These are phyloP conservation scores for Raffaelea albimanens DNA, from an alignment of 2,329 filamentous ascomycete genomes.

Conservation along the genomic window DNA sequence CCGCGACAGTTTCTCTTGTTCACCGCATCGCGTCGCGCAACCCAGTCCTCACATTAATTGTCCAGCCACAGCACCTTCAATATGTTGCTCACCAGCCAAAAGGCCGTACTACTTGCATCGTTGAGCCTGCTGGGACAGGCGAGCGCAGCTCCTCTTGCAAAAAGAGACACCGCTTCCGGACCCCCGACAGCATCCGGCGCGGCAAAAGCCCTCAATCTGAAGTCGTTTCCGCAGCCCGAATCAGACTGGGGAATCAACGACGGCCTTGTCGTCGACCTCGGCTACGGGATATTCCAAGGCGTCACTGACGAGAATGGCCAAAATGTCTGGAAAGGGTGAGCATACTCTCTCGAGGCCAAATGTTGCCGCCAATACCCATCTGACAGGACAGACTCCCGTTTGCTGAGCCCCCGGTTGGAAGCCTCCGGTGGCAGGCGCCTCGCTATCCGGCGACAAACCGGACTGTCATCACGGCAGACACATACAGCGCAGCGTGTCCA, in stretches of 20 bases:
- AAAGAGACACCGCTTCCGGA: not conserved
- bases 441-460: not conserved
- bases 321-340: not conserved
- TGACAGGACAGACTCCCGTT: not conserved
- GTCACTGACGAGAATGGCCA: slow-evolving; percentile 4
- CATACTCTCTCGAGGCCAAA: too few relatives aligned
- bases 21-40: too few relatives aligned
- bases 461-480: slow-evolving; percentile 10
- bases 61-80: too few relatives aligned
- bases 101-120: too few relatives aligned
- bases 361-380: not conserved
- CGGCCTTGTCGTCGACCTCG: slow-evolving; percentile 10
- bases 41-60: too few relatives aligned
- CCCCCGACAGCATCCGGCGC: not conserved
- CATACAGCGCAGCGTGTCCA: slow-evolving; percentile 9
- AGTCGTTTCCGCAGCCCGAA: not conserved
- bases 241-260: not conserved
- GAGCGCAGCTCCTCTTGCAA: too few relatives aligned
- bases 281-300: slow-evolving; percentile 11
- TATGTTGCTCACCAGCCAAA: too few relatives aligned
- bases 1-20: too few relatives aligned
- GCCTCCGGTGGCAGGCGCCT: not conserved
- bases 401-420: not conserved
- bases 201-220: not conserved
- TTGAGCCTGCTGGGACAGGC: too few relatives aligned